These are phyloP conservation scores for Diatrype stigma DNA, from an alignment of 2,329 filamentous ascomycete species.

Conservation along the genomic window DNA sequence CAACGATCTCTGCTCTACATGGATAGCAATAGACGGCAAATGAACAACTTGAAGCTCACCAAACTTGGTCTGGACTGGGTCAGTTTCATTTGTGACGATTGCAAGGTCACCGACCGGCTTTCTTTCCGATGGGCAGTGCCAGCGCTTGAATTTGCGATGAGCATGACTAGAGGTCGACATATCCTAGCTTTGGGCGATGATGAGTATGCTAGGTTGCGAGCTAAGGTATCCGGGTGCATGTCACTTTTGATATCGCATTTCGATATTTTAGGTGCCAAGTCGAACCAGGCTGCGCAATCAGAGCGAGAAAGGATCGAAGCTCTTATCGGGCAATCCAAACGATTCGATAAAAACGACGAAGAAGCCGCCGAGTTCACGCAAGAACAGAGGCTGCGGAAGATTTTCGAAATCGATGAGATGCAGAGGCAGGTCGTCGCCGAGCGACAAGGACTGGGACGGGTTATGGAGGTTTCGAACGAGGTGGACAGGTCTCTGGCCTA, in stretches of 20 bases:
- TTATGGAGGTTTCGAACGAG: slow-evolving; percentile 91
- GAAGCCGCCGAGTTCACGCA: slow-evolving; percentile 73
- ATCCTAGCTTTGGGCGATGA: slow-evolving; percentile 86
- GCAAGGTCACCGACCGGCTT: slow-evolving; percentile 86
- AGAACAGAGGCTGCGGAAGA: slow-evolving; percentile 67
- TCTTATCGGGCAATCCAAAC: slow-evolving; percentile 68
- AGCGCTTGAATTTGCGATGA: slow-evolving; percentile 94
- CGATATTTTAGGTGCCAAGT: slow-evolving; percentile 96
- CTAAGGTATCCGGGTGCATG: slow-evolving; percentile 96
- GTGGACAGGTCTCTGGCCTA: slow-evolving; percentile 92
- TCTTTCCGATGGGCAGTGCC: slow-evolving; percentile 97
- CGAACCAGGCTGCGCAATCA: slow-evolving; percentile 86
- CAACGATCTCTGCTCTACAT: slow-evolving; percentile 92
- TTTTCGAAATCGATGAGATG: slow-evolving; percentile 72
- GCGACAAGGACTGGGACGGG: slow-evolving; percentile 80
- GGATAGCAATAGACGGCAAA: slow-evolving; percentile 89
- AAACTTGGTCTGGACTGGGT: slow-evolving; percentile 95
- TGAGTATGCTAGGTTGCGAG: slow-evolving; percentile 77
- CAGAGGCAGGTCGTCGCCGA: slow-evolving; percentile 79
- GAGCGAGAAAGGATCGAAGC: slow-evolving; percentile 87
- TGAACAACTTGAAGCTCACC: slow-evolving; percentile 95
- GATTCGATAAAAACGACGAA: slow-evolving; percentile 83
- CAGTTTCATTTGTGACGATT: slow-evolving; percentile 96
- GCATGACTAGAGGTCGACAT: slow-evolving; percentile 90
- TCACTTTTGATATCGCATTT: slow-evolving; percentile 95